Conservation (phyloP, 2,329 filamentous ascomycete genomes). For the Penicillium rolfsii region DNA sequence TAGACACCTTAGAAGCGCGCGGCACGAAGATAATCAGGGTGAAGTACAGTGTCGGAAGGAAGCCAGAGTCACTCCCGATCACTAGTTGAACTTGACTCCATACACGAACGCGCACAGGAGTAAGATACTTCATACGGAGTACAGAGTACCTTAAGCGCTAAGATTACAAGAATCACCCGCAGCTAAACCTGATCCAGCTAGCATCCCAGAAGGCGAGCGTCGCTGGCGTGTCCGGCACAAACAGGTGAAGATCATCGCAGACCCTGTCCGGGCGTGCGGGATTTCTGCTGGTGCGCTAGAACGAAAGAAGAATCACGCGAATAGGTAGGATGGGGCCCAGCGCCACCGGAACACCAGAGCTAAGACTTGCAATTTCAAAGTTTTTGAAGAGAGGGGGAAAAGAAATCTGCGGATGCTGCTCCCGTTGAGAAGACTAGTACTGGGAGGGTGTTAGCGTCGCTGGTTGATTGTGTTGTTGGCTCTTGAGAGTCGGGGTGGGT, state of each 20-base stretch:
- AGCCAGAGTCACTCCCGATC: not conserved
- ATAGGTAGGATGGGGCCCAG: not conserved
- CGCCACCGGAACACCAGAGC: slow-evolving; percentile 10
- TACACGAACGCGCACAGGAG: not conserved
- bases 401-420: not conserved
- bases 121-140: not conserved
- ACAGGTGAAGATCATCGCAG: slow-evolving; percentile 5
- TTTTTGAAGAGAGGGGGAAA: not conserved
- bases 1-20: not conserved
- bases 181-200: not conserved
- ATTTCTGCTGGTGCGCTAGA: slow-evolving; percentile 9
- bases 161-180: not conserved
- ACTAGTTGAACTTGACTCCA: not conserved
- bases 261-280: slow-evolving; percentile 5
- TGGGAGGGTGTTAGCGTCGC: not conserved
- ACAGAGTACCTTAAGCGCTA: too few species aligned
- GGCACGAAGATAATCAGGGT: not conserved
- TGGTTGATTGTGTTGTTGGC: not conserved
- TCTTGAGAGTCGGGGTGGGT: not conserved
- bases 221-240: slow-evolving; percentile 1
- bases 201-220: not conserved
- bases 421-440: slow-evolving; percentile 3
- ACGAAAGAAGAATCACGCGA: not conserved
- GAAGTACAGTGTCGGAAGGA: not conserved
- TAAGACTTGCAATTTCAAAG: not conserved